These are phyloP conservation scores for Raffaelea arxii DNA, from an alignment of 2,329 filamentous ascomycete species.

Conservation along the genomic window DNA sequence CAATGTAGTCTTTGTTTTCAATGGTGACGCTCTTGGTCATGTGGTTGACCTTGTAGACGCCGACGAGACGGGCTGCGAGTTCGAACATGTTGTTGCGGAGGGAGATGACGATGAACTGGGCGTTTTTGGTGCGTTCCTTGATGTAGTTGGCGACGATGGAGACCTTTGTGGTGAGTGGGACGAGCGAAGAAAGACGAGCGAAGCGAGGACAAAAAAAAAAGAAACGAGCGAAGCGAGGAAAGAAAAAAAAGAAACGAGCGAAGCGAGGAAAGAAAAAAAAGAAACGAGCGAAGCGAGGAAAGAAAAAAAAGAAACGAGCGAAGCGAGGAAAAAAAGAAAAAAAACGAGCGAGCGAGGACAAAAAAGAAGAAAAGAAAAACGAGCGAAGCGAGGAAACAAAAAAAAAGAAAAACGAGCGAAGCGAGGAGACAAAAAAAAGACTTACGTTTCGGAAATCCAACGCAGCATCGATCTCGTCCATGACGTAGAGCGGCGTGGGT, in stretches of 20 bases:
- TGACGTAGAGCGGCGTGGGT: constrained; percentile 94
- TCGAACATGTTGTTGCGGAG: constrained; percentile 99
- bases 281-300: not conserved
- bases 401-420: not conserved
- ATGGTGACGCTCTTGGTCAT: constrained; percentile 93
- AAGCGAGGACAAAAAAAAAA: not conserved
- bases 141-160: constrained; percentile 98
- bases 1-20: constrained; percentile 72
- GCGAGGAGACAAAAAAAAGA: constrained; percentile 19
- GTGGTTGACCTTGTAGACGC: constrained; percentile 99
- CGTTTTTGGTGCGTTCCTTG: constrained; percentile 98
- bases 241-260: constrained; percentile 15
- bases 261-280: not conserved
- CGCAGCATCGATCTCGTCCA: constrained; percentile 99
- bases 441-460: constrained; percentile 95
- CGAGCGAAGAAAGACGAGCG: not conserved
- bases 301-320: constrained; percentile 16
- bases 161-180: constrained; percentile 44
- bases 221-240: not conserved
- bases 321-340: not conserved
- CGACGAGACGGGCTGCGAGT: constrained; percentile 85
- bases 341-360: not conserved
- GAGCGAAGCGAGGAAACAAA: not conserved
- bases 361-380: constrained; percentile 19
- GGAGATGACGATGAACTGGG: constrained; percentile 97